A percentile compares a stretch with the other conserved stretches of the same genome.
These are phyloP conservation scores for Ophiostoma sp. DNA, from an alignment of 2,329 filamentous ascomycete genomes.

Conservation along the genomic window DNA sequence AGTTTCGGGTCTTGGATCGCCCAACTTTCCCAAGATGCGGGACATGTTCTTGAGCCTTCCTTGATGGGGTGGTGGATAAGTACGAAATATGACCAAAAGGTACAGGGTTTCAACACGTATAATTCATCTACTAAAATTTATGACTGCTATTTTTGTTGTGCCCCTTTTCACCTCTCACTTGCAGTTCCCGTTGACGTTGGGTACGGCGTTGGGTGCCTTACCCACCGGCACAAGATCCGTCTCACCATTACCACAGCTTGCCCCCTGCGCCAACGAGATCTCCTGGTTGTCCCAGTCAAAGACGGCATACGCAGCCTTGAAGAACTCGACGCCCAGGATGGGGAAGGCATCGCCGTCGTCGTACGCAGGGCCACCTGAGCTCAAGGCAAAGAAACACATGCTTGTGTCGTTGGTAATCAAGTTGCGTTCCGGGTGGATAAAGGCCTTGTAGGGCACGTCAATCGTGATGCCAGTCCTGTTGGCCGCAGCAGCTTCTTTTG, in stretches of 20 bases:
- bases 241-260: slow-evolving; percentile 15
- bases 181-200: slow-evolving; percentile 11
- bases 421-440: slow-evolving; percentile 19
- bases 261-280: slow-evolving; percentile 8
- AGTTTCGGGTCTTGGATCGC: slow-evolving; percentile 19
- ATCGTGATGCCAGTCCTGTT: background rate
- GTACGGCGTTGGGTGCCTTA: slow-evolving; percentile 9
- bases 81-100: background rate
- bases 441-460: slow-evolving; percentile 16
- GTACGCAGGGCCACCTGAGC: slow-evolving; percentile 8
- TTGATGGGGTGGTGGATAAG: background rate
- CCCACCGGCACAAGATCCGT: slow-evolving; percentile 15
- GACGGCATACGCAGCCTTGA: slow-evolving; percentile 4
- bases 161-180: background rate
- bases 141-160: background rate
- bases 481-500: background rate
- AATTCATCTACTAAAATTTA: background rate
- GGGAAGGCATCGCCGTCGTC: slow-evolving; percentile 19
- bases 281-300: slow-evolving; percentile 25
- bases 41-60: slow-evolving; percentile 15
- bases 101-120: background rate
- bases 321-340: slow-evolving; percentile 16
- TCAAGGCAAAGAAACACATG: slow-evolving; percentile 18
- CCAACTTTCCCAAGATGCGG: slow-evolving; percentile 15
- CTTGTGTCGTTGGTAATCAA: background rate